These are phyloP conservation scores for Oryza longistaminata DNA, from an alignment of 176 grass and related monocot species.

Conservation along the genomic window DNA sequence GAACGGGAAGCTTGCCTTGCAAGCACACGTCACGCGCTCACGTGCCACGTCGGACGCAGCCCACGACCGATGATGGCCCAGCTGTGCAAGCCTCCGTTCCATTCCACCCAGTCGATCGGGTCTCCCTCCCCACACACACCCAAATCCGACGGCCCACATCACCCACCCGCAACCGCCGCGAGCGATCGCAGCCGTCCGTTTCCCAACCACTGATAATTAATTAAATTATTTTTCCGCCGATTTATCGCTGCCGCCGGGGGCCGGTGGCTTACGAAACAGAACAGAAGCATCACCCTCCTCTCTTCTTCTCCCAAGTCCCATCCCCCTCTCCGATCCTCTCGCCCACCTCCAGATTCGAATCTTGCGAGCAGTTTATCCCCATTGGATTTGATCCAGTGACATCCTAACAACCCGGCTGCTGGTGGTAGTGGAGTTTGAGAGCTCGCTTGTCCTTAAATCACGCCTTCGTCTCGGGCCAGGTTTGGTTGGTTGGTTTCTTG, in stretches of 20 bases:
- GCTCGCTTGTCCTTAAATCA: not conserved
- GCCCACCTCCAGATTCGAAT: slow-evolving; percentile 38
- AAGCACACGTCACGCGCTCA: not conserved
- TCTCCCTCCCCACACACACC: not conserved
- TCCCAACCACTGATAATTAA: not conserved
- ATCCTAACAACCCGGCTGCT: slow-evolving; percentile 8
- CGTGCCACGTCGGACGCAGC: not conserved
- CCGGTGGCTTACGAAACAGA: not conserved
- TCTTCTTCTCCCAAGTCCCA: slow-evolving; percentile 5
- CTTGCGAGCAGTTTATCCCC: not conserved
- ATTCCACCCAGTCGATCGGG: not conserved
- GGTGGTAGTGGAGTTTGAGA: too few relatives aligned
- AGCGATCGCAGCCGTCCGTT: slow-evolving; percentile 17
- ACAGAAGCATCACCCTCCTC: not conserved
- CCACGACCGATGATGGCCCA: not conserved
- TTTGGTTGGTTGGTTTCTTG: not conserved
- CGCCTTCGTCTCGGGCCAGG: not conserved
- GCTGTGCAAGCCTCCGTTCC: slow-evolving; percentile 37
- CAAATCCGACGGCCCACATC: not conserved
- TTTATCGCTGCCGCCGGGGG: not conserved
- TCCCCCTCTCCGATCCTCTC: slow-evolving; percentile 11
- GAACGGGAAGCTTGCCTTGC: not conserved
- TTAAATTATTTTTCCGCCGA: not conserved
- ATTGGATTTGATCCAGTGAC: slow-evolving; percentile 23
- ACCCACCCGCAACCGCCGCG: not conserved